Percentiles rank a stretch among this genome's conserved stretches.
phyloP scores from a whole-genome alignment of 257 asterid species.

The Leonotis leonurus region DNA sequence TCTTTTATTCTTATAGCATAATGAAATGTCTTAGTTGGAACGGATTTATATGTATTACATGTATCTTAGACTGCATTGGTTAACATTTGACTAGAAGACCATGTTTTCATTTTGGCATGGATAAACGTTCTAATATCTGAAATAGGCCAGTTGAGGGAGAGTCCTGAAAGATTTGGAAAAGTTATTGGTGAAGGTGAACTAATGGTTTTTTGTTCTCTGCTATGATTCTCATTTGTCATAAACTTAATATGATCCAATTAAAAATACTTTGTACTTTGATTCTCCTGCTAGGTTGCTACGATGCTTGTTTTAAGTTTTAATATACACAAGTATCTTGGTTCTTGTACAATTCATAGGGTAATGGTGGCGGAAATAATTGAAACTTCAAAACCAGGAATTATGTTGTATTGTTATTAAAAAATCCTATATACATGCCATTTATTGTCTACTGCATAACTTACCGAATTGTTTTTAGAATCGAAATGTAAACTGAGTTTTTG shows the following conservation, averaged over 20 bases:
- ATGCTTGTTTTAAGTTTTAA: too few species aligned
- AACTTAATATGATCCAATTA: neutral
- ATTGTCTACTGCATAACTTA: neutral
- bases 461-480: neutral
- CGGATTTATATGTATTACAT: neutral
- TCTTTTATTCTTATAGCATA: slow-evolving; percentile 6
- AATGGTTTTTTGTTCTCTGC: neutral
- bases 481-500: neutral
- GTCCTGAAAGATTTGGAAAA: neutral
- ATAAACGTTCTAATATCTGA: neutral
- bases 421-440: neutral
- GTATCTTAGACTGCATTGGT: neutral
- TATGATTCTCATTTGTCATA: neutral
- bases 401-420: neutral
- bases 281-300: too few species aligned
- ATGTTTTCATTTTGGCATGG: neutral
- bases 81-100: neutral
- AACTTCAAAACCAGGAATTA: neutral
- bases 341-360: neutral
- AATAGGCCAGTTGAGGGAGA: neutral
- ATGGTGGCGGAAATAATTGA: neutral
- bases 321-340: neutral
- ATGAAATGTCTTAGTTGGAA: neutral
- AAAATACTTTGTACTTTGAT: neutral
- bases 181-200: neutral